These are phyloP conservation scores for Rhizopus stolonifer DNA, from an alignment of 371 early-diverging fungal genomes.

Conservation along the genomic window DNA sequence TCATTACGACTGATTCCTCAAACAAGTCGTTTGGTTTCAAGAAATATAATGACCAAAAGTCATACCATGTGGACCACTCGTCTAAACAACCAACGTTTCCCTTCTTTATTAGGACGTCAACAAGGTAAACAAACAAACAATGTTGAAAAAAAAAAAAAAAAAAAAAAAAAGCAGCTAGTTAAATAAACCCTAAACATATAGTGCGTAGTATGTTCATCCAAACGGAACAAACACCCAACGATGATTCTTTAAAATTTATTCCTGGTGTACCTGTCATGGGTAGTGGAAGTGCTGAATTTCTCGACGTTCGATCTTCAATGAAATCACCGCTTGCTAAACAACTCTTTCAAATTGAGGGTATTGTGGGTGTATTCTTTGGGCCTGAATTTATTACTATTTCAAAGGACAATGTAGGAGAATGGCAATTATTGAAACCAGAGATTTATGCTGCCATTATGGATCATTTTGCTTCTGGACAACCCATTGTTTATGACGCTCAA, in stretches of 20 bases:
- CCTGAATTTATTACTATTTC: constrained; percentile 92
- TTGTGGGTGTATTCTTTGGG: constrained; percentile 85
- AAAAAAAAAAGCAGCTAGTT: constrained; percentile 30
- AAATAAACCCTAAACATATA: constrained; percentile 15
- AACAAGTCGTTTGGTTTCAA: neutral
- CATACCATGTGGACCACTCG: constrained; percentile 8
- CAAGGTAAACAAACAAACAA: constrained; percentile 20
- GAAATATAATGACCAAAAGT: constrained; percentile 11
- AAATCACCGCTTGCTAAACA: constrained; percentile 86
- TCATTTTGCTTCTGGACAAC: constrained; percentile 83
- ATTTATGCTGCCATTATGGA: constrained; percentile 95
- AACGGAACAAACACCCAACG: constrained; percentile 92
- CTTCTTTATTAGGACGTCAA: constrained; percentile 23
- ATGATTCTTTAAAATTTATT: constrained; percentile 90
- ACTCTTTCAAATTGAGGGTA: constrained; percentile 90
- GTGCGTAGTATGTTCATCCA: constrained; percentile 93
- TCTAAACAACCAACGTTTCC: constrained; percentile 2
- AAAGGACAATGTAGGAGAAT: constrained; percentile 79
- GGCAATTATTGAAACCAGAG: constrained; percentile 95
- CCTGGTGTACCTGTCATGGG: constrained; percentile 81
- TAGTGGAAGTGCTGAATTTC: constrained; percentile 74
- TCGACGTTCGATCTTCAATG: constrained; percentile 74
- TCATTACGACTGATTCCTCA: neutral
- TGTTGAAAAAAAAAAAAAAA: neutral
- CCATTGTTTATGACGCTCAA: constrained; percentile 60